Evolutionary conservation across 2,329 filamentous ascomycete genomes (phyloP).

Genomic region (Colletotrichum sp.): DNA sequence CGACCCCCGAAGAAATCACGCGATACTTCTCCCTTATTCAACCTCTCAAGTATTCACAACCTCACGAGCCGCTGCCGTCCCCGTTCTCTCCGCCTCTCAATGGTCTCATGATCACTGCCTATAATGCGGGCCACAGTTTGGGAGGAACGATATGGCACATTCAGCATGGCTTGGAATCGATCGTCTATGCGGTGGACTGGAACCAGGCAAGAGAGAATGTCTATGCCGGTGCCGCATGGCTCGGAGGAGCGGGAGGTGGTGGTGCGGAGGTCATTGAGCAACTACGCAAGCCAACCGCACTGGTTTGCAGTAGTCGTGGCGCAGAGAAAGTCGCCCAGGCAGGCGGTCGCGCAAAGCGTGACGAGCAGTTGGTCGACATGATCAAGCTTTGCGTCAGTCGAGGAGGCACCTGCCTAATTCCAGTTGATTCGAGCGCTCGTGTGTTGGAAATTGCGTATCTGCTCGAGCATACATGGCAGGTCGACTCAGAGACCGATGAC

Average conservation of each 20-base stretch:
- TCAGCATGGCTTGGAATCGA: constrained; percentile 93
- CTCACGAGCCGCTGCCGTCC: constrained; percentile 86
- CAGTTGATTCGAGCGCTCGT: constrained; percentile 93
- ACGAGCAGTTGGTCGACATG: constrained; percentile 83
- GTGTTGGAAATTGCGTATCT: constrained; percentile 92
- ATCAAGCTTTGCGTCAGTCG: constrained; percentile 79
- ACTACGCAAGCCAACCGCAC: constrained; percentile 87
- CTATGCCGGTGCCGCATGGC: constrained; percentile 90
- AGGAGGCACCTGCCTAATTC: constrained; percentile 90
- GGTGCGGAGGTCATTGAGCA: constrained; percentile 93
- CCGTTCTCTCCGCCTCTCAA: constrained; percentile 89
- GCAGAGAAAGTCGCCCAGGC: constrained; percentile 73
- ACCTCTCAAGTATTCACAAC: constrained; percentile 94
- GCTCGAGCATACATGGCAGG: constrained; percentile 89
- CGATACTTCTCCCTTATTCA: constrained; percentile 91
- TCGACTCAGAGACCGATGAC: constrained; percentile 59
- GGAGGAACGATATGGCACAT: constrained; percentile 99
- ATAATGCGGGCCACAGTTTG: constrained; percentile 93
- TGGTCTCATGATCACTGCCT: constrained; percentile 92
- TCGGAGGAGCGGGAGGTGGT: constrained; percentile 79
- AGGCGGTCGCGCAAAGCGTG: constrained; percentile 78
- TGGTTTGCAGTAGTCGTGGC: constrained; percentile 90
- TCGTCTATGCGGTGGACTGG: constrained; percentile 98
- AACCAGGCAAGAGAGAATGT: constrained; percentile 98
- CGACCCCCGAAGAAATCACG: constrained; percentile 86